phyloP scores from a whole-genome alignment of 2,329 filamentous ascomycete species.

The Chrysosporium queenslandicum region DNA sequence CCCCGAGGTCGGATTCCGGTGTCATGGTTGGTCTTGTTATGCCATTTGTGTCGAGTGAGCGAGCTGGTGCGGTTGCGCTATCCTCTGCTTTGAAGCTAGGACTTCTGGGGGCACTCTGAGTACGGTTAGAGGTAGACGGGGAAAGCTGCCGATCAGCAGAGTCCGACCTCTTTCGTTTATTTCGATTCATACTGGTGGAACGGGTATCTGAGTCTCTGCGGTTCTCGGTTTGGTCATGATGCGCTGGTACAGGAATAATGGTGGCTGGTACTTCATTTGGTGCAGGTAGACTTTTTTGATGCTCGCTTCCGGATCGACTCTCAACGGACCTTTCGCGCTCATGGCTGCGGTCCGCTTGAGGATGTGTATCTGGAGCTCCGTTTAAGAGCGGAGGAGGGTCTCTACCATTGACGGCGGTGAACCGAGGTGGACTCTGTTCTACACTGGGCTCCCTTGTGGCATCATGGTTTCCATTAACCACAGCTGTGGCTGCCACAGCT shows the following conservation, averaged over 20 bases:
- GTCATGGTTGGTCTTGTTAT: constrained; percentile 16
- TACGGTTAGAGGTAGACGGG: constrained; percentile 31
- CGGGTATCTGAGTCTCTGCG: constrained; percentile 36
- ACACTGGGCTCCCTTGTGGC: constrained; percentile 21
- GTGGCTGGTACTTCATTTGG: constrained; percentile 39
- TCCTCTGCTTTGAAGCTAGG: constrained; percentile 34
- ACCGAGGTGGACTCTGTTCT: constrained; percentile 37
- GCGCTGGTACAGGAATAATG: constrained; percentile 37
- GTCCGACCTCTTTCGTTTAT: constrained; percentile 57
- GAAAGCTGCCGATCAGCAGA: constrained; percentile 43
- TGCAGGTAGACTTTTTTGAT: constrained; percentile 20
- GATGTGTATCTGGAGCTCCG: constrained; percentile 16
- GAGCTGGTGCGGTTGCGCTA: constrained; percentile 20
- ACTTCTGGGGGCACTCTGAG: constrained; percentile 28
- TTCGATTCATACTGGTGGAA: constrained; percentile 30
- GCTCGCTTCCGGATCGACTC: constrained; percentile 17
- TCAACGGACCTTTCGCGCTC: constrained; percentile 15
- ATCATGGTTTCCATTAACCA: constrained; percentile 25
- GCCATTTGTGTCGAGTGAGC: constrained; percentile 19
- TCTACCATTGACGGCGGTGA: constrained; percentile 39
- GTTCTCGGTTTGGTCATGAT: constrained; percentile 21
- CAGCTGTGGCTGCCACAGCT: constrained; percentile 27
- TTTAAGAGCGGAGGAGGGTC: constrained; percentile 20
- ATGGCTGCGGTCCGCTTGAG: constrained; percentile 10
- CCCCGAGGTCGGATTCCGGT: constrained; percentile 16